Evolutionary conservation across 2,329 filamentous ascomycete genomes (phyloP).

Genomic region (Diplocarpon rosae): DNA sequence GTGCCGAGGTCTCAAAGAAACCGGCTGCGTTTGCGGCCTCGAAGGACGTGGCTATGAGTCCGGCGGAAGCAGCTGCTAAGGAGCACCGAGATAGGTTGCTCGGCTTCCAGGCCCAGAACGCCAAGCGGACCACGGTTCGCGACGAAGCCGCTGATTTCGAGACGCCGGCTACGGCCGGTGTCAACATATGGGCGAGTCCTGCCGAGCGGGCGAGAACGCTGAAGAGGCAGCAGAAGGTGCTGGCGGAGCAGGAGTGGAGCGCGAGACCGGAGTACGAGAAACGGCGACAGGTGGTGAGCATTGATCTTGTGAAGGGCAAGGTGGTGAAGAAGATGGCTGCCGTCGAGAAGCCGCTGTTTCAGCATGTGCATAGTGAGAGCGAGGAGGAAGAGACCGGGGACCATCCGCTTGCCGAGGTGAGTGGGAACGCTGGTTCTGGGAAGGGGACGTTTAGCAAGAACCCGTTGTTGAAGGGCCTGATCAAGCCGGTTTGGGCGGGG

Average conservation of each 20-base stretch:
- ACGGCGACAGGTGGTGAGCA: slow-evolving; percentile 54
- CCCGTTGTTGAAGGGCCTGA: slow-evolving; percentile 27
- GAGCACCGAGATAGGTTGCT: slow-evolving; percentile 57
- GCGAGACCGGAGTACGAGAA: slow-evolving; percentile 61
- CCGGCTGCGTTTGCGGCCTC: slow-evolving; percentile 48
- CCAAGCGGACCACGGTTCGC: slow-evolving; percentile 54
- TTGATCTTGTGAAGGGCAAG: slow-evolving; percentile 55
- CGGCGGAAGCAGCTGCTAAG: slow-evolving; percentile 39
- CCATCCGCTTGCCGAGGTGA: slow-evolving; percentile 4
- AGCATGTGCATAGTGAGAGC: slow-evolving; percentile 13
- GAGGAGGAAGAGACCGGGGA: slow-evolving; percentile 21
- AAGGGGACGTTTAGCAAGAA: slow-evolving; percentile 28
- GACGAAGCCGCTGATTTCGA: slow-evolving; percentile 61
- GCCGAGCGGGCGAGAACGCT: slow-evolving; percentile 56
- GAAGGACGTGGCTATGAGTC: slow-evolving; percentile 23
- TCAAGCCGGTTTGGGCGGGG: slow-evolving; percentile 25
- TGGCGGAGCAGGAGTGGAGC: slow-evolving; percentile 59
- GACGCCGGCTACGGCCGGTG: slow-evolving; percentile 43
- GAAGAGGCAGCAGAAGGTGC: slow-evolving; percentile 57
- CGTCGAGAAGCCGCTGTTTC: slow-evolving; percentile 19
- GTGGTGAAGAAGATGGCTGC: slow-evolving; percentile 31
- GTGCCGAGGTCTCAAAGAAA: slow-evolving; percentile 51
- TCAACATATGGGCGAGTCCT: slow-evolving; percentile 57
- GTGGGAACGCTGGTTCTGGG: slow-evolving; percentile 13
- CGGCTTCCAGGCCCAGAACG: slow-evolving; percentile 59